A percentile compares a stretch with the other conserved stretches of the same genome.
Conservation (phyloP, 1,139 yeast genomes). For the Hyphopichia wangnamkhiaoensis region DNA sequence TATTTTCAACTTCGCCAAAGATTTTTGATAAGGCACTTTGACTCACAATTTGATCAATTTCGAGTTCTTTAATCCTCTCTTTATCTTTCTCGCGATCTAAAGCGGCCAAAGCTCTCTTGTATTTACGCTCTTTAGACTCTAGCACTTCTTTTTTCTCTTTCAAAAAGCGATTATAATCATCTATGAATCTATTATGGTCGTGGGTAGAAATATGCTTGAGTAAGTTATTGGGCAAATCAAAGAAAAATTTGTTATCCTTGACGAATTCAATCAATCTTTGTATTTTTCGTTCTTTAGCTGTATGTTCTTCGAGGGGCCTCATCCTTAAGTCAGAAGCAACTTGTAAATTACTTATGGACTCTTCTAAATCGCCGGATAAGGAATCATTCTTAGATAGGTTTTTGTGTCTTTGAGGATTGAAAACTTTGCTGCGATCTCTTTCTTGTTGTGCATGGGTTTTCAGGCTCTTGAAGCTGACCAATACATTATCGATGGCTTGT, state of each 20-base stretch:
- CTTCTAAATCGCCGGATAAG: slow-evolving; percentile 40
- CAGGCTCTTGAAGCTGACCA: slow-evolving; percentile 34
- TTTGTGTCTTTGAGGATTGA: slow-evolving; percentile 36
- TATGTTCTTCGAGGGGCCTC: slow-evolving; percentile 73
- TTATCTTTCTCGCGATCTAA: slow-evolving; percentile 17
- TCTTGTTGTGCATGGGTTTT: slow-evolving; percentile 42
- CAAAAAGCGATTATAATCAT: slow-evolving; percentile 65
- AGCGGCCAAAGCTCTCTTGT: slow-evolving; percentile 13
- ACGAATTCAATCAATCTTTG: slow-evolving; percentile 62
- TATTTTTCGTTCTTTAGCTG: slow-evolving; percentile 60
- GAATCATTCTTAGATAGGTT: slow-evolving; percentile 20
- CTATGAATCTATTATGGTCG: slow-evolving; percentile 70
- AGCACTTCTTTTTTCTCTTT: slow-evolving; percentile 23
- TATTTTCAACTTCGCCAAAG: slow-evolving; percentile 66
- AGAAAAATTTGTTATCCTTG: slow-evolving; percentile 60
- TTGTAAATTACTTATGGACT: slow-evolving; percentile 48
- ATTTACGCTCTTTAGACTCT: slow-evolving; percentile 17
- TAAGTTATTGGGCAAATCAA: slow-evolving; percentile 71
- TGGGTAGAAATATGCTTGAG: slow-evolving; percentile 52
- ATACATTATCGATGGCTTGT: slow-evolving; percentile 46
- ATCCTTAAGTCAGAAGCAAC: slow-evolving; percentile 66
- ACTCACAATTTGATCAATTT: slow-evolving; percentile 34
- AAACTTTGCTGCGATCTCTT: slow-evolving; percentile 36
- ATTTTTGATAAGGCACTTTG: slow-evolving; percentile 45
- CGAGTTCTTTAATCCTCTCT: slow-evolving; percentile 17